Conservation (phyloP, 2,329 filamentous ascomycete genomes). For the Metarhizium guizhouense region DNA sequence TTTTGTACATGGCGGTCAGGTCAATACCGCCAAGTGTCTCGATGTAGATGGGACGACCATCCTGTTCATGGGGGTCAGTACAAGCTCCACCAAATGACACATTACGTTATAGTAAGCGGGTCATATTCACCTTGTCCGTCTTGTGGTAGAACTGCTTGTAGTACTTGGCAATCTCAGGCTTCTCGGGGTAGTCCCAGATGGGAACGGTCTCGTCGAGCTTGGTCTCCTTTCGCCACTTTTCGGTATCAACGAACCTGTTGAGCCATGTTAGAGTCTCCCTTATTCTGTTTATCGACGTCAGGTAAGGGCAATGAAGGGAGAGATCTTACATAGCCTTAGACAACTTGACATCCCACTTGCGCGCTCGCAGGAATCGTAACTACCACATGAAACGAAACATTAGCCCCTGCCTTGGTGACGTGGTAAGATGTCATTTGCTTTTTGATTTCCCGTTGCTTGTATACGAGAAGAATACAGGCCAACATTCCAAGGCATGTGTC, state of each 20-base stretch:
- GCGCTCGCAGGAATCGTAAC: slow-evolving; percentile 84
- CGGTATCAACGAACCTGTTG: slow-evolving; percentile 76
- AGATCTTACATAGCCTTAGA: slow-evolving; percentile 71
- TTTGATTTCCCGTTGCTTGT: neutral
- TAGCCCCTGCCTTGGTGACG: neutral
- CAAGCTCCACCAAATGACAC: neutral
- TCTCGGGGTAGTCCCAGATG: slow-evolving; percentile 82
- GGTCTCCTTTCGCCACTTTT: slow-evolving; percentile 85
- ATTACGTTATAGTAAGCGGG: neutral
- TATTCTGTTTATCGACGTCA: neutral
- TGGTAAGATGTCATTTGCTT: slow-evolving; percentile 5
- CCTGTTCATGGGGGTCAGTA: slow-evolving; percentile 39
- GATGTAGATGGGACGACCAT: slow-evolving; percentile 94
- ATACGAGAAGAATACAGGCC: neutral
- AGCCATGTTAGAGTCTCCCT: slow-evolving; percentile 5
- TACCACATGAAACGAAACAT: slow-evolving; percentile 20
- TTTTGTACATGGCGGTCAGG: slow-evolving; percentile 80
- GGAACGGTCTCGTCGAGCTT: slow-evolving; percentile 73
- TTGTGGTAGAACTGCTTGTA: slow-evolving; percentile 99
- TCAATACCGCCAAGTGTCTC: slow-evolving; percentile 94
- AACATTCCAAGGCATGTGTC: neutral
- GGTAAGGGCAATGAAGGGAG: neutral
- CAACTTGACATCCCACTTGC: slow-evolving; percentile 84
- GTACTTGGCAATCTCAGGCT: slow-evolving; percentile 73
- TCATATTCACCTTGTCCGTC: slow-evolving; percentile 60